Evolutionary conservation across 495 filamentous ascomycete genomes (phyloP).

Genomic region (Podospora australis): DNA sequence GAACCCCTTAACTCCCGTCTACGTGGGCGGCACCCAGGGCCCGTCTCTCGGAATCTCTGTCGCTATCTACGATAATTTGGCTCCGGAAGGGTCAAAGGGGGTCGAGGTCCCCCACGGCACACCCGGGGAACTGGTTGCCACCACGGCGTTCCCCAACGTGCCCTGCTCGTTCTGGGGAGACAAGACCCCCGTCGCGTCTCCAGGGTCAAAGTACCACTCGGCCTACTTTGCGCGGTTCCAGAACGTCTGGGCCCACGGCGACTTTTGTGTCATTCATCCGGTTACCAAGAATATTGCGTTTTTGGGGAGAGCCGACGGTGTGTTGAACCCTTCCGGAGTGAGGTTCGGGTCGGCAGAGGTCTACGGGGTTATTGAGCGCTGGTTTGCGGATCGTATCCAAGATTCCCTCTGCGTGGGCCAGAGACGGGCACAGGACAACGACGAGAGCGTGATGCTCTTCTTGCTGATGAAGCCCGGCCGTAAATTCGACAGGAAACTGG

Average conservation of each 20-base stretch:
- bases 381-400: constrained; percentile 52
- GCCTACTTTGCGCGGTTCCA: constrained; percentile 69
- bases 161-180: constrained; percentile 69
- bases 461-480: constrained; percentile 60
- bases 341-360: constrained; percentile 82
- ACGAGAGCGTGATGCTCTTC: constrained; percentile 73
- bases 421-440: constrained; percentile 56
- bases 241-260: constrained; percentile 75
- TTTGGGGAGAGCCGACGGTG: constrained; percentile 80
- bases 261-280: constrained; percentile 68
- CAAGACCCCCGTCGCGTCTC: constrained; percentile 16
- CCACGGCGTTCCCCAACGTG: constrained; percentile 63
- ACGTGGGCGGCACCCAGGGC: constrained; percentile 64
- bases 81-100: constrained; percentile 44
- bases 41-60: constrained; percentile 57
- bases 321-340: constrained; percentile 82
- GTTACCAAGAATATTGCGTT: constrained; percentile 58
- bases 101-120: constrained; percentile 50
- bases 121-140: constrained; percentile 68
- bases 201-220: constrained; percentile 54
- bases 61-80: constrained; percentile 61
- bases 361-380: constrained; percentile 63
- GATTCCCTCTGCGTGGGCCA: constrained; percentile 75
- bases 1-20: constrained; percentile 64
- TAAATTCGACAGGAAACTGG: constrained; percentile 49